These are phyloP conservation scores for Penicillium psychrosexuale DNA, from an alignment of 2,329 filamentous ascomycete genomes.

Conservation along the genomic window DNA sequence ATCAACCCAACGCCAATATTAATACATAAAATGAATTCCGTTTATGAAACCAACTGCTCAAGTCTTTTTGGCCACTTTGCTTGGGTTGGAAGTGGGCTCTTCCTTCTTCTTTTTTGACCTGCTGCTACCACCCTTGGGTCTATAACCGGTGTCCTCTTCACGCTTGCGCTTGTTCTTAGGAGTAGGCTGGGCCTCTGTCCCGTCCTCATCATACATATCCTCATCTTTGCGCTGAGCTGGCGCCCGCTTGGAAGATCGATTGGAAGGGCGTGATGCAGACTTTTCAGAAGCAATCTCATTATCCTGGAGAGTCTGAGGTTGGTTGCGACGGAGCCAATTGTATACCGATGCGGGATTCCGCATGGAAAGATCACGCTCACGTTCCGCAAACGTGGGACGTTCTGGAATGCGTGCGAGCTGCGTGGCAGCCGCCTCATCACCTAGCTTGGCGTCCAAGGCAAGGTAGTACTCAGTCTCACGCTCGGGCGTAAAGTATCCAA, in stretches of 20 bases:
- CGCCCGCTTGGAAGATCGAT: conserved; percentile 42
- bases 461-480: conserved; percentile 45
- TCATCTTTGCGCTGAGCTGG: conserved; percentile 41
- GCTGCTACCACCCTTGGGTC: conserved; percentile 46
- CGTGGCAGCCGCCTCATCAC: conserved; percentile 48
- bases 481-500: conserved; percentile 46
- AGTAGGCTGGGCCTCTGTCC: conserved; percentile 37
- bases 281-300: conserved; percentile 53
- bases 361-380: conserved; percentile 56
- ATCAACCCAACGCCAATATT: conserved; percentile 11
- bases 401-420: conserved; percentile 47
- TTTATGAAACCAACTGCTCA: conserved; percentile 3
- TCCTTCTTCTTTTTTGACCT: conserved; percentile 44
- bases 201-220: conserved; percentile 45
- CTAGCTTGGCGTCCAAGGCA: conserved; percentile 41
- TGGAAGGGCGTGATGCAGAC: conserved; percentile 38
- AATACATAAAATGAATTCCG: conserved; percentile 12
- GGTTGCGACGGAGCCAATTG: conserved; percentile 87
- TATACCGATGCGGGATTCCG: conserved; percentile 88
- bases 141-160: conserved; percentile 47
- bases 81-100: conserved; percentile 33
- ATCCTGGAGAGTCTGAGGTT: conserved; percentile 78
- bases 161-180: conserved; percentile 48
- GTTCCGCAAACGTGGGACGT: conserved; percentile 48
- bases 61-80: conserved; percentile 33